Conservation (phyloP, 2,329 filamentous ascomycete species). For the Aspergillus aculeatinus region DNA sequence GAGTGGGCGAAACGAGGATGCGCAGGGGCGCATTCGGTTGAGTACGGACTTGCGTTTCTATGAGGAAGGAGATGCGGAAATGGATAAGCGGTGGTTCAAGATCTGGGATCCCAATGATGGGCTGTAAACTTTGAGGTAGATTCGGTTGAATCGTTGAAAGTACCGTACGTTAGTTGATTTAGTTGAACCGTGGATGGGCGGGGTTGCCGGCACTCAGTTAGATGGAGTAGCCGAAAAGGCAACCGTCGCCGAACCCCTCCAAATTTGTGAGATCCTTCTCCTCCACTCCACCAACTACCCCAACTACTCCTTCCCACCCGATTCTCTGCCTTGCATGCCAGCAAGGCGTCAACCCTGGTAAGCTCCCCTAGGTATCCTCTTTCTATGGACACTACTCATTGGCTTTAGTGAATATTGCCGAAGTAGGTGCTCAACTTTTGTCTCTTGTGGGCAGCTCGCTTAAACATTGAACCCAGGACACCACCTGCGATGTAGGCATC, state of each 20-base stretch:
- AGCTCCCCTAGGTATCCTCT: neutral
- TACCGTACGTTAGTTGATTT: too few species aligned
- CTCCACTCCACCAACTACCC: neutral
- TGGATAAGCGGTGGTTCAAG: slow-evolving; percentile 38
- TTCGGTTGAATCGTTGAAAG: too few species aligned
- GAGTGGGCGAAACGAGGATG: slow-evolving; percentile 43
- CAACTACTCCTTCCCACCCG: neutral
- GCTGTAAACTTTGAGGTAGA: slow-evolving; percentile 12
- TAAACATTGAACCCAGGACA: neutral
- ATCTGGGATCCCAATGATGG: slow-evolving; percentile 40
- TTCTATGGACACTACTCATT: neutral
- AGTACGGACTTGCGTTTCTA: slow-evolving; percentile 47
- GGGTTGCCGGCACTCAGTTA: neutral
- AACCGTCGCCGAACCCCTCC: slow-evolving; percentile 2
- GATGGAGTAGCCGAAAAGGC: slow-evolving; percentile 2
- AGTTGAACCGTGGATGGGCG: neutral
- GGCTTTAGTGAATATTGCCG: slow-evolving; percentile 15
- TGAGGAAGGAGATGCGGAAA: slow-evolving; percentile 33
- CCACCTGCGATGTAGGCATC: slow-evolving; percentile 5
- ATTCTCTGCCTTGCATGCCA: slow-evolving; percentile 1
- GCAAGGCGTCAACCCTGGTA: slow-evolving; percentile 8
- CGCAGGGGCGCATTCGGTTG: slow-evolving; percentile 38
- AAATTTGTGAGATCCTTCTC: neutral
- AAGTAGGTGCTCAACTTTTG: slow-evolving; percentile 8
- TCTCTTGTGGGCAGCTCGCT: neutral